Base-by-base conservation (phyloP, 306 rosid genomes). In the Betula pendula region DNA sequence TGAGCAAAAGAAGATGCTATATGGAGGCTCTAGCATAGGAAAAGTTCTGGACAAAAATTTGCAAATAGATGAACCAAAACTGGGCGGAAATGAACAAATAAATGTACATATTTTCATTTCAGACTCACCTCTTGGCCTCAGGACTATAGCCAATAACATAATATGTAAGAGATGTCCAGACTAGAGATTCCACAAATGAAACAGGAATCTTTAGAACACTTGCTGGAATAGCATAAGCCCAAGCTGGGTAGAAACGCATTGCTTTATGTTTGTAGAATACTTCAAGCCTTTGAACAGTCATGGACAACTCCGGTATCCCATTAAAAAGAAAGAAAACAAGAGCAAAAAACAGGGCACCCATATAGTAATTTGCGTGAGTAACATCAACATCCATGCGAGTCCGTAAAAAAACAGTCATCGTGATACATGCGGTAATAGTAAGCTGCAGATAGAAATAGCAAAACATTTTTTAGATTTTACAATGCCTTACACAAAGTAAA, bases 221-320 rank as follows among this genome's bases (percentile, higher is more conserved):
- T 20, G 92, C 73, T 2, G 89, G 89, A 72, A 88, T 70, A 12
- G 87, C 83, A 80, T 85, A 88, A n/a, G 89, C 86, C 88, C 92
- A 88, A 22, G 92, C 84, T 13, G 89, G 92, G 38, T 83, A 88
- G 51, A 83, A 84, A 13, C 55, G 35, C 5, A 79, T 66, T 10
- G 76, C 68, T 19, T 60, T 73, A 2, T 73, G 91, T 22, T 88
- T 88, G 52, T 85, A 88, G 83, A 88, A 83, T 10, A 81, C 72
- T 76, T 76, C 75, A 24, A 88, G 81, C 70, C 88, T 76, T 53
- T 73, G 81, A 67, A 85, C 2, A 5, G 89, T 88, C 86, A 85
- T 73, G 3, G 84, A 72, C 75, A 85, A 13, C 76, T 85, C 91
- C 2, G 91, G 83, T 44, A 85, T 11, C 31, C 82, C 89, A 79